These are phyloP conservation scores for Parasitella parasitica DNA, from an alignment of 371 early-diverging fungal genomes.

Conservation along the genomic window DNA sequence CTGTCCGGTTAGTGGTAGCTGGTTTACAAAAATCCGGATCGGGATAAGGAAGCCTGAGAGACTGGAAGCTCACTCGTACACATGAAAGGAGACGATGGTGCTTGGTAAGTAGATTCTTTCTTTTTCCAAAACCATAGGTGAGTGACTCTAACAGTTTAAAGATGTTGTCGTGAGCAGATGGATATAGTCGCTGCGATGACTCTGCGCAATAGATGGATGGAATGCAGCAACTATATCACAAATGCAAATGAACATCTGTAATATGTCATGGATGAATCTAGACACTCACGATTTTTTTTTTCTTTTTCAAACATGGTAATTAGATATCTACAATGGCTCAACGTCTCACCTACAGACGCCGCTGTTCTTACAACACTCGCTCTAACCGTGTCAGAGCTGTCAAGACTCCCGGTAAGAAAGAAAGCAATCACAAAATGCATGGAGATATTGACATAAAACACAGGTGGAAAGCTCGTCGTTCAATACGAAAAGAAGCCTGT, in stretches of 20 bases:
- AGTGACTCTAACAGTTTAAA: slow-evolving; percentile 1
- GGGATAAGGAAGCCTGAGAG: not conserved
- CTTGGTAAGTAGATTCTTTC: slow-evolving; percentile 17
- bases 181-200: not conserved
- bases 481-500: slow-evolving; percentile 93
- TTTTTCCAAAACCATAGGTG: slow-evolving; percentile 34
- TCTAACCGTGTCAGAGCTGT: slow-evolving; percentile 95
- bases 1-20: no score
- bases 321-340: slow-evolving; percentile 66
- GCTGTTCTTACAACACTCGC: slow-evolving; percentile 98
- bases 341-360: slow-evolving; percentile 96
- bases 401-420: slow-evolving; percentile 90
- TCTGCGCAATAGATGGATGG: not conserved
- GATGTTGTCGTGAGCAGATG: slow-evolving; percentile 2
- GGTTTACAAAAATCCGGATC: not conserved
- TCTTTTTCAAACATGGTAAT: not conserved
- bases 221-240: not conserved
- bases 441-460: not conserved
- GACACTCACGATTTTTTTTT: not conserved
- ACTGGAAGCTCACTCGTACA: not conserved
- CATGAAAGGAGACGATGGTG: slow-evolving; percentile 4
- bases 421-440: not conserved
- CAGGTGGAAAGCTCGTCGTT: slow-evolving; percentile 89
- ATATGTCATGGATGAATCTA: not conserved
- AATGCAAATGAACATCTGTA: no score